These are phyloP conservation scores for Boletales sp. DNA, from an alignment of 768 basidiomycete genomes.

Conservation along the genomic window DNA sequence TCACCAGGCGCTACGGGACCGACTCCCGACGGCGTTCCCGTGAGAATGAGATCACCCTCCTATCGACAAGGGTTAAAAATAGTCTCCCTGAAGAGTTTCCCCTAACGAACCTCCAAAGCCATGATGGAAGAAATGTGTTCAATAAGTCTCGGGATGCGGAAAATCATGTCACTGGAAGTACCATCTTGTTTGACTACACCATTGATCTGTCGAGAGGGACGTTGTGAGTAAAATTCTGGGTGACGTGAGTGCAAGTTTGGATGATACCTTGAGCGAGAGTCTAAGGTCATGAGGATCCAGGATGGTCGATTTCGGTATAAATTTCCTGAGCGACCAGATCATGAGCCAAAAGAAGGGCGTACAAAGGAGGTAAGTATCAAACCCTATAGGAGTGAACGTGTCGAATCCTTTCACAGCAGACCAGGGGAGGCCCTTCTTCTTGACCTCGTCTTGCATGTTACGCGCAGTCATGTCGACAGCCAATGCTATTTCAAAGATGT, in stretches of 20 bases:
- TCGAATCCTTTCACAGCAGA: constrained; percentile 96
- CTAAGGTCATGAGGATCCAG: constrained; percentile 71
- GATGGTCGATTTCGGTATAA: constrained; percentile 73
- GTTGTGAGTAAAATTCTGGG: not conserved
- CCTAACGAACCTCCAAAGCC: constrained; percentile 75
- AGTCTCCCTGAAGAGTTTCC: not conserved
- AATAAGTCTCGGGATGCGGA: constrained; percentile 82
- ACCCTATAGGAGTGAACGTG: constrained; percentile 93
- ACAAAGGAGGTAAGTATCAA: constrained; percentile 7
- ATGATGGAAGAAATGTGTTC: constrained; percentile 94
- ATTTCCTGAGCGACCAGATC: constrained; percentile 44
- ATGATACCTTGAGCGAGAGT: constrained; percentile 67
- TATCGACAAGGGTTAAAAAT: constrained; percentile 26
- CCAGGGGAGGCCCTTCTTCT: constrained; percentile 96
- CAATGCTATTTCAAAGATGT: constrained; percentile 52
- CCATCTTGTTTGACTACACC: constrained; percentile 81
- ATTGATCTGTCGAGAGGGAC: constrained; percentile 58
- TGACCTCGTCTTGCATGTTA: constrained; percentile 90
- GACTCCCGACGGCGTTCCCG: constrained; percentile 90
- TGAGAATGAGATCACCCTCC: constrained; percentile 91
- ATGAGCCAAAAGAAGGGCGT: not conserved
- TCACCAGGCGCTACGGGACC: constrained; percentile 77
- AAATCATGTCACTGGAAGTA: constrained; percentile 86
- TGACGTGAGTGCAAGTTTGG: not conserved
- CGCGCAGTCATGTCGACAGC: constrained; percentile 97